Evolutionary conservation across 108 stramenopile genomes (phyloP).

Genomic region (Cyclotella choctawhatcheeana): DNA sequence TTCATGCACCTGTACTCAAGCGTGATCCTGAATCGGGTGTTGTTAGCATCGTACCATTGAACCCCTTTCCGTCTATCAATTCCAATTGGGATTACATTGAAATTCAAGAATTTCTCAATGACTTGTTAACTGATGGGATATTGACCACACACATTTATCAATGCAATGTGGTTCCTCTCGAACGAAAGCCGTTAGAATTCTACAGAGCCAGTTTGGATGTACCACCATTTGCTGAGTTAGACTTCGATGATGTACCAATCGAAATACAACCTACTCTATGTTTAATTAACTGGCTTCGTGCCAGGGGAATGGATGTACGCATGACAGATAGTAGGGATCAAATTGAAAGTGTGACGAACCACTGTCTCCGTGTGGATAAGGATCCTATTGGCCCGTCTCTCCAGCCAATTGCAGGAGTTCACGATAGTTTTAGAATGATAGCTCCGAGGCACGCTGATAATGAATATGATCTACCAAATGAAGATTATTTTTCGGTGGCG

Average conservation of each 20-base stretch:
- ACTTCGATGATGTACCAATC: not conserved
- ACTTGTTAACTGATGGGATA: not conserved
- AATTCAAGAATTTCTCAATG: not conserved
- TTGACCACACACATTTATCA: not conserved
- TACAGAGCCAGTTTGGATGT: not conserved
- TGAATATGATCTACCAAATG: not conserved
- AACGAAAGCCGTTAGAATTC: not conserved
- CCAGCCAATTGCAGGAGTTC: not conserved
- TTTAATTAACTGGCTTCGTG: not conserved
- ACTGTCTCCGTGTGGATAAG: not conserved
- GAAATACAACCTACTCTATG: not conserved
- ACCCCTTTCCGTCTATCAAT: not conserved
- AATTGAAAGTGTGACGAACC: not conserved
- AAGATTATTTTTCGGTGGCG: not conserved
- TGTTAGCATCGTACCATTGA: not conserved
- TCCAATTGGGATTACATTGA: not conserved
- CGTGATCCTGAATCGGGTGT: not conserved
- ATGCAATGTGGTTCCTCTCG: not conserved
- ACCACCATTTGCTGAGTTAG: not conserved
- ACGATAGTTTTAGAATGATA: not conserved
- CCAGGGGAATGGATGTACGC: not conserved
- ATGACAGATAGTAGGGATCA: not conserved
- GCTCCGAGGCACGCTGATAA: not conserved
- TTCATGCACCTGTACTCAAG: not conserved
- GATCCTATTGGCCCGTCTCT: not conserved